A percentile compares a stretch with the other conserved stretches of the same genome.
Evolutionary conservation across 2,329 filamentous ascomycete species (phyloP).

Genomic region (Colletotrichum camelliae): DNA sequence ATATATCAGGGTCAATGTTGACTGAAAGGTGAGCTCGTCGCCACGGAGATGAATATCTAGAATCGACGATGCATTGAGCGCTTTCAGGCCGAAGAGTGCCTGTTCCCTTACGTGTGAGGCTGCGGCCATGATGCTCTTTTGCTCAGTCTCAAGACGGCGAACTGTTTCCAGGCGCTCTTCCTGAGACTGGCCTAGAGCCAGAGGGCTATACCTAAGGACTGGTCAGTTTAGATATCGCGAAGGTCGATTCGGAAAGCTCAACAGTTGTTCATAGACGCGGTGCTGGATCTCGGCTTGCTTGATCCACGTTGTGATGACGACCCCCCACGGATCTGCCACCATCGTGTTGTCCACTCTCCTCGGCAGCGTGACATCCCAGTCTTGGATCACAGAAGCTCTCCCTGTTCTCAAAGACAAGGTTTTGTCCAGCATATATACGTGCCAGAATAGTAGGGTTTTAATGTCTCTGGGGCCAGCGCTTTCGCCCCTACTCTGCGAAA

Average conservation of each 20-base stretch:
- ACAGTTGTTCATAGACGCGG: constrained; percentile 60
- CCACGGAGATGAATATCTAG: constrained; percentile 50
- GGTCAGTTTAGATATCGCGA: constrained; percentile 2
- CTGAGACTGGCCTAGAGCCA: constrained; percentile 45
- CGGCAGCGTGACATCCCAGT: constrained; percentile 63
- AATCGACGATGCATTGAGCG: constrained; percentile 42
- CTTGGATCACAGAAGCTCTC: constrained; percentile 58
- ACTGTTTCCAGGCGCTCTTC: constrained; percentile 46
- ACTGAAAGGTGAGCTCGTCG: constrained; percentile 53
- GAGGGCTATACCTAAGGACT: constrained; percentile 52
- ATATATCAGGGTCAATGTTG: constrained; percentile 57
- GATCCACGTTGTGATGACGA: constrained; percentile 60
- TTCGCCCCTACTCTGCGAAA: constrained; percentile 37
- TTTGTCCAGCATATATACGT: constrained; percentile 61
- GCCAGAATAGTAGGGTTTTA: constrained; percentile 53
- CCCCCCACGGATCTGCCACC: constrained; percentile 47
- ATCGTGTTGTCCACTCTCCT: constrained; percentile 33
- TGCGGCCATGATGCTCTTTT: constrained; percentile 39
- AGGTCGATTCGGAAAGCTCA: not conserved
- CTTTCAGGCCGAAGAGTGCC: constrained; percentile 40
- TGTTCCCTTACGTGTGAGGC: constrained; percentile 39
- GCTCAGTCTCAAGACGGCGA: constrained; percentile 41
- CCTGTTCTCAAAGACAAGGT: constrained; percentile 61
- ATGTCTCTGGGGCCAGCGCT: constrained; percentile 32
- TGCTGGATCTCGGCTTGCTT: constrained; percentile 61